phyloP scores from a whole-genome alignment of 202 grass and related monocot genomes.

The Panicum hallii region DNA sequence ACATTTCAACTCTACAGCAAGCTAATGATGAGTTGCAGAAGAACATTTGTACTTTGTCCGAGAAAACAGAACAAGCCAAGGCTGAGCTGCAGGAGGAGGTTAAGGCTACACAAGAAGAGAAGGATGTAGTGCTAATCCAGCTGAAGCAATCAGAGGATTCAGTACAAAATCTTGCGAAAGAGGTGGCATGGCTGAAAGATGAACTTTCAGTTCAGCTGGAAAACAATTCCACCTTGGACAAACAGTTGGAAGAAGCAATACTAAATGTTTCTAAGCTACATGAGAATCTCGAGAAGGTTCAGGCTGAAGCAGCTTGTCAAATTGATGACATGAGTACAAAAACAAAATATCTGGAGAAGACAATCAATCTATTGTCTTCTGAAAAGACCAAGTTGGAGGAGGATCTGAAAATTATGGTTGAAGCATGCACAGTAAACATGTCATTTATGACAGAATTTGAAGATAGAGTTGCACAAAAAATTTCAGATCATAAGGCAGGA shows the following conservation, averaged over 20 bases:
- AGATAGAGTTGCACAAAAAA: conserved; percentile 56
- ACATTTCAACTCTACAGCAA: conserved; percentile 52
- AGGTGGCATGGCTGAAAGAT: conserved; percentile 36
- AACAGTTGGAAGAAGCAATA: conserved; percentile 53
- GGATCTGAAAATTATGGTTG: conserved; percentile 59
- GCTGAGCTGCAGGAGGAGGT: conserved; percentile 46
- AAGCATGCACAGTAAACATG: conserved; percentile 48
- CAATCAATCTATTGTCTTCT: conserved; percentile 50
- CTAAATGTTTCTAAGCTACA: conserved; percentile 55
- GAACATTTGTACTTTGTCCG: conserved; percentile 31
- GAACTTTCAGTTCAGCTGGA: conserved; percentile 52
- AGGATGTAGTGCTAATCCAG: conserved; percentile 42
- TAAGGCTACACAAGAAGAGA: conserved; percentile 50
- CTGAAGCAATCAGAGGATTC: conserved; percentile 46
- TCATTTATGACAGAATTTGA: conserved; percentile 57
- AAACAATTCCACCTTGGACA: conserved; percentile 52
- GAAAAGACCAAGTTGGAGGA: conserved; percentile 61
- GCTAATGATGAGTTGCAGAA: conserved; percentile 52
- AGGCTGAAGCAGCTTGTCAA: conserved; percentile 50
- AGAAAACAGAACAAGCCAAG: conserved; percentile 49
- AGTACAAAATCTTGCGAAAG: conserved; percentile 50
- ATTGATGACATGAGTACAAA: conserved; percentile 49
- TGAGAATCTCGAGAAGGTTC: conserved; percentile 48
- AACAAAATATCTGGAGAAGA: conserved; percentile 49
- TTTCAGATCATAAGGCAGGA: conserved; percentile 53